phyloP scores from a whole-genome alignment of 805 yeast genomes.

The Tetrapisispora pingtungensis region DNA sequence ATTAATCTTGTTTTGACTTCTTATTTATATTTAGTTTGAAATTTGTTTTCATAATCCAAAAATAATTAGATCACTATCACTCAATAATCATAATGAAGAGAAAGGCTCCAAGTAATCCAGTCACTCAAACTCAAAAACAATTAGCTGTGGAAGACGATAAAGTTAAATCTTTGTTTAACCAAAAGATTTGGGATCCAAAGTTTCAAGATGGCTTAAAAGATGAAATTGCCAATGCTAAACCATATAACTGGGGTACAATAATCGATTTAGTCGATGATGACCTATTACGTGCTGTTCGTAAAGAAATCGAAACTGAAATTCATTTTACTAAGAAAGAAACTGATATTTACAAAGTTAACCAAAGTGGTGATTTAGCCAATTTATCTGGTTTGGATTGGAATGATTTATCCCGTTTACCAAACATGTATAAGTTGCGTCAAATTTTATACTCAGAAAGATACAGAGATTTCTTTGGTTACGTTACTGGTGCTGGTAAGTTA shows the following conservation, averaged over 20 bases:
- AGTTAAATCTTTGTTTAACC: conserved; percentile 35
- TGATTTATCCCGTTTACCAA: conserved; percentile 65
- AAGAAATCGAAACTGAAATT: conserved; percentile 72
- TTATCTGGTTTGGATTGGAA: conserved; percentile 72
- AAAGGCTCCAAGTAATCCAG: conserved; percentile 6
- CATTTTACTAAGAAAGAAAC: conserved; percentile 94
- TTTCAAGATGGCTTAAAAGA: conserved; percentile 34
- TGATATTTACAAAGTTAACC: conserved; percentile 87
- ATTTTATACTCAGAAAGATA: conserved; percentile 83
- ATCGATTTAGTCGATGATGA: conserved; percentile 63
- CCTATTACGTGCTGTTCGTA: conserved; percentile 66
- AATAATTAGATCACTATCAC: not conserved
- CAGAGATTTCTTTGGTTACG: conserved; percentile 62
- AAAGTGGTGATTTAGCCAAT: conserved; percentile 86
- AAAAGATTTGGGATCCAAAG: conserved; percentile 37
- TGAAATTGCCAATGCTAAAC: conserved; percentile 48
- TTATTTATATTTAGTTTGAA: too few species aligned
- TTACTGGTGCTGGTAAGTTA: conserved; percentile 80
- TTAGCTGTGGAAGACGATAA: conserved; percentile 22
- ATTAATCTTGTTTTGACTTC: too few species aligned
- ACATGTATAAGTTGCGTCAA: conserved; percentile 66
- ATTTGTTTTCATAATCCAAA: too few species aligned
- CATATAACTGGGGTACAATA: conserved; percentile 87
- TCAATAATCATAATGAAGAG: conserved; percentile 8
- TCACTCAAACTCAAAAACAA: conserved; percentile 10